These are phyloP conservation scores for Inosperma sp. DNA, from an alignment of 768 basidiomycete genomes.

Conservation along the genomic window DNA sequence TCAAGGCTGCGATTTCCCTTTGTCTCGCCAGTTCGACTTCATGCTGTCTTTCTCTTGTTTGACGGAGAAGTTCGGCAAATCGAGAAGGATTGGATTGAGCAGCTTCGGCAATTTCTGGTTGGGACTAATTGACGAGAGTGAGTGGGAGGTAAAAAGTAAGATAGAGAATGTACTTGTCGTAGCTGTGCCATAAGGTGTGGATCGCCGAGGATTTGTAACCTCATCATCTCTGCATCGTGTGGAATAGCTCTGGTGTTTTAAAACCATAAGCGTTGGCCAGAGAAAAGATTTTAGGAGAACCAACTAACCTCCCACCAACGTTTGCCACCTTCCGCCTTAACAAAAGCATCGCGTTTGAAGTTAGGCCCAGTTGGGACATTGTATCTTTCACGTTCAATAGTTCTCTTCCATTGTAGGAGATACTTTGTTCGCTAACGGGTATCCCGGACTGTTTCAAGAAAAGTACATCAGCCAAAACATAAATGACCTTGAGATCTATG, in stretches of 20 bases:
- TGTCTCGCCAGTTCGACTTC: slow-evolving; percentile 52
- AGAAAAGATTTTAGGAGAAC: background rate
- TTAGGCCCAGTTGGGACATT: slow-evolving; percentile 59
- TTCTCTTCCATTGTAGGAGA: slow-evolving; percentile 64
- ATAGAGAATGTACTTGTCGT: slow-evolving; percentile 42
- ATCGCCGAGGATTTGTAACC: slow-evolving; percentile 82
- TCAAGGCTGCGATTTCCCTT: slow-evolving; percentile 61
- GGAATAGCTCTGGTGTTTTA: slow-evolving; percentile 50
- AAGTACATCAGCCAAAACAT: background rate
- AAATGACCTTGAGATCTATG: background rate
- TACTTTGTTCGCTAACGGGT: slow-evolving; percentile 64
- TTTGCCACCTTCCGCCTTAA: slow-evolving; percentile 56
- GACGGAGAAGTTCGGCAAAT: slow-evolving; percentile 70
- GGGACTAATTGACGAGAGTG: slow-evolving; percentile 41
- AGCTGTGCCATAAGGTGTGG: slow-evolving; percentile 74
- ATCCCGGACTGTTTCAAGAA: slow-evolving; percentile 59
- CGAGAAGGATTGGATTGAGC: slow-evolving; percentile 61
- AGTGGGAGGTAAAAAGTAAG: background rate
- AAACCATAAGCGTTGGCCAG: background rate
- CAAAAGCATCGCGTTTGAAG: slow-evolving; percentile 57
- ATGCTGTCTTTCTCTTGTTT: slow-evolving; percentile 52
- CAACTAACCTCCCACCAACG: slow-evolving; percentile 38
- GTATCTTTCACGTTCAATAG: slow-evolving; percentile 63
- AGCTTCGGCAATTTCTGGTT: slow-evolving; percentile 80
- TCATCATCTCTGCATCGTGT: slow-evolving; percentile 87